A percentile compares a stretch with the other conserved stretches of the same genome.
Evolutionary conservation across 2,329 filamentous ascomycete species (phyloP).

Genomic region (Colletotrichum orbiculare): DNA sequence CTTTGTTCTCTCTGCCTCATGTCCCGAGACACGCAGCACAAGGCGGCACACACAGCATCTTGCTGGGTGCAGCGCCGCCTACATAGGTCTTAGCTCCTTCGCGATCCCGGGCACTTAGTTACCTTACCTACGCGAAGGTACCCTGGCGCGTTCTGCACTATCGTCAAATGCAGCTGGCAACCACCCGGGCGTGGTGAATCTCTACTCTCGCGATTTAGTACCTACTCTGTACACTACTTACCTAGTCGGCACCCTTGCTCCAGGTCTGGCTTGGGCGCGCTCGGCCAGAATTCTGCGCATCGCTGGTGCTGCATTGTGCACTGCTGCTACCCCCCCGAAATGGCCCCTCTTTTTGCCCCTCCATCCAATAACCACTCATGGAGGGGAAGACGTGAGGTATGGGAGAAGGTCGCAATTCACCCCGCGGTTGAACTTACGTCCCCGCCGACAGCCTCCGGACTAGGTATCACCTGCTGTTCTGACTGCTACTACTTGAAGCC

Average conservation of each 20-base stretch:
- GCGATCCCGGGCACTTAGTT: neutral
- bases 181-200: too few relatives aligned
- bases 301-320: slow-evolving; percentile 19
- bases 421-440: slow-evolving; percentile 37
- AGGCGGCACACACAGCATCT: slow-evolving; percentile 18
- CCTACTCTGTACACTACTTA: too few relatives aligned
- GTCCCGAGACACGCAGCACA: slow-evolving; percentile 27
- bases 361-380: slow-evolving; percentile 30
- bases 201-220: too few relatives aligned
- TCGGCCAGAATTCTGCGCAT: slow-evolving; percentile 31
- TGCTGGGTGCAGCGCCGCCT: slow-evolving; percentile 27
- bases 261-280: too few relatives aligned
- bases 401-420: slow-evolving; percentile 26
- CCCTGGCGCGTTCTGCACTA: too few relatives aligned
- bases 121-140: neutral
- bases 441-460: slow-evolving; percentile 36
- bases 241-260: too few relatives aligned
- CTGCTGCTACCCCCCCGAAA: slow-evolving; percentile 9
- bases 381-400: slow-evolving; percentile 12
- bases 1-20: slow-evolving; percentile 20
- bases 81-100: too few relatives aligned
- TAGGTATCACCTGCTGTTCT: slow-evolving; percentile 33
- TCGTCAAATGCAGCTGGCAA: too few relatives aligned
- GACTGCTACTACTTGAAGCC: slow-evolving; percentile 32
- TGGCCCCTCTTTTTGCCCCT: slow-evolving; percentile 35